A percentile compares a stretch with the other conserved stretches of the same genome.
Conservation (phyloP, 2,329 filamentous ascomycete species). For the Hymenoscyphus salicellus region DNA sequence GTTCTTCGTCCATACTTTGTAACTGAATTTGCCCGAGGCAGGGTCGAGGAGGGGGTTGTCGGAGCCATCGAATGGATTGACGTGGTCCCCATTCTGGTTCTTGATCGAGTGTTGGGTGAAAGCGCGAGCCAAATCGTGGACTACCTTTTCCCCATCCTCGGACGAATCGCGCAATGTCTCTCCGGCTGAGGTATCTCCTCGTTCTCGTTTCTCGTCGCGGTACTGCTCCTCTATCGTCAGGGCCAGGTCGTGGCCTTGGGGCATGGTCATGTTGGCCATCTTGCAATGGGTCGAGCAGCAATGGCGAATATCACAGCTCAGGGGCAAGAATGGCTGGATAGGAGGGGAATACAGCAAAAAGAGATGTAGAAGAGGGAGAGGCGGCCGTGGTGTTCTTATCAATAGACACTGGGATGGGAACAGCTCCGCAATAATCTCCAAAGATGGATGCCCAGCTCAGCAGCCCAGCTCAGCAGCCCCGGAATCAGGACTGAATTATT, state of each 20-base stretch:
- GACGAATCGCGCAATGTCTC: not conserved
- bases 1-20: constrained; percentile 58
- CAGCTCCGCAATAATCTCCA: not conserved
- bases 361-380: too few relatives aligned
- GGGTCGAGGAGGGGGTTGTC: constrained; percentile 54
- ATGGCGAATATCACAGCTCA: not conserved
- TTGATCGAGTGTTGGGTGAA: constrained; percentile 30
- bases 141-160: constrained; percentile 25
- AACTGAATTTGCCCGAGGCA: constrained; percentile 51
- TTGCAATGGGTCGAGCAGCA: not conserved
- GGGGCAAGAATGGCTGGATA: not conserved
- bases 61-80: constrained; percentile 51
- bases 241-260: not conserved
- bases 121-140: constrained; percentile 28
- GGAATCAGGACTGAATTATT: not conserved
- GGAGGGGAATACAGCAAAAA: too few relatives aligned
- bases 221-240: not conserved
- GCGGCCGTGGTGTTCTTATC: not conserved
- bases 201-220: not conserved
- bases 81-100: constrained; percentile 21
- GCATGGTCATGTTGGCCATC: not conserved
- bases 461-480: not conserved
- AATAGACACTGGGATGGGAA: not conserved
- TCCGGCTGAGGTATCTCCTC: not conserved
- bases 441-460: not conserved